Evolutionary conservation across 164 flowering plant species (phyloP).

Genomic region (Dillenia turbinata): DNA sequence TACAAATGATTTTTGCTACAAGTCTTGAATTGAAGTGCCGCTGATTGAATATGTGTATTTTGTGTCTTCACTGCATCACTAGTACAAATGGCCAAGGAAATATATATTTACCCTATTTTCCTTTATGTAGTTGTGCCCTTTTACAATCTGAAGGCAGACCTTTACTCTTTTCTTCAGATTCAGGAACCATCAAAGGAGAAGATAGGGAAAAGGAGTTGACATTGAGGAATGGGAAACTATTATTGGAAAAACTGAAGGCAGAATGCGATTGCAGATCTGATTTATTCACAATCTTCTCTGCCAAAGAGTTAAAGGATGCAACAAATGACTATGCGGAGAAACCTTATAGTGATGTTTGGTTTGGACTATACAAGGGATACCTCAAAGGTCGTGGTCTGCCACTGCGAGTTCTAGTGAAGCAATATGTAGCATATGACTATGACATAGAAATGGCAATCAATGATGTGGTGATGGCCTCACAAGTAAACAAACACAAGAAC

Average conservation of each 20-base stretch:
- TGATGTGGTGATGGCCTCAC: conserved; percentile 6
- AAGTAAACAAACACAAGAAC: conserved; percentile 13
- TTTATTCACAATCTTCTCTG: conserved; percentile 8
- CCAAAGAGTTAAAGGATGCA: conserved; percentile 10
- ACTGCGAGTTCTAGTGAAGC: conserved; percentile 4
- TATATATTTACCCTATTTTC: too few species aligned
- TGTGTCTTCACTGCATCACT: too few species aligned
- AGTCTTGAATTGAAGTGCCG: too few species aligned
- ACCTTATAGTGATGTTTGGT: neutral
- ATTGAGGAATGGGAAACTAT: conserved; percentile 4
- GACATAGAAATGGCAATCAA: neutral
- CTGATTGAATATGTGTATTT: too few species aligned
- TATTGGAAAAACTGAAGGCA: conserved; percentile 7
- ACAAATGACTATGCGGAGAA: conserved; percentile 1
- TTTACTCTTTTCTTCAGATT: too few species aligned
- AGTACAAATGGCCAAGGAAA: too few species aligned
- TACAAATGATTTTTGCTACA: too few species aligned
- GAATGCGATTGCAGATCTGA: conserved; percentile 11
- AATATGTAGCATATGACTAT: neutral
- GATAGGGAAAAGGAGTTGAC: neutral
- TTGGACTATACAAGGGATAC: conserved; percentile 2
- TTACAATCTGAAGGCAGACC: too few species aligned
- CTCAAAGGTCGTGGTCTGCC: neutral
- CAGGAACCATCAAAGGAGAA: neutral
- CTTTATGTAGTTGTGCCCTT: too few species aligned